Evolutionary conservation across 306 rosid genomes (phyloP).

Genomic region (Medicago truncatula): DNA sequence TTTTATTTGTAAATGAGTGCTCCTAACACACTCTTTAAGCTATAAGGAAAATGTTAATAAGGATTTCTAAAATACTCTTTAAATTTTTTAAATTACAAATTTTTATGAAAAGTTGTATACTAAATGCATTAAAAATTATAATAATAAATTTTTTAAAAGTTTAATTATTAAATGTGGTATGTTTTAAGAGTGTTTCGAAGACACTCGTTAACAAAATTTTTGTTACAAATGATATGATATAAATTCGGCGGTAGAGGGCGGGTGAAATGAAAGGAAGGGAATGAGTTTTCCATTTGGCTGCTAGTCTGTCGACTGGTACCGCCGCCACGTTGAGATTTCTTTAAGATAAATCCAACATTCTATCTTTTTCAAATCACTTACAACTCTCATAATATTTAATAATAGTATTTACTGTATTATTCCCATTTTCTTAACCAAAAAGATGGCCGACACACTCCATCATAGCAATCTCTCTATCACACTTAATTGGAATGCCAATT

Average conservation of each 20-base stretch:
- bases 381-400: background rate
- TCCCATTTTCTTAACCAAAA: conserved; percentile 26
- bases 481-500: conserved; percentile 22
- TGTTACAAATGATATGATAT: too few species aligned
- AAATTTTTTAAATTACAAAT: too few species aligned
- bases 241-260: background rate
- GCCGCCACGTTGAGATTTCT: conserved; percentile 93
- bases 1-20: too few species aligned
- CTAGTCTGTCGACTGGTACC: conserved; percentile 67
- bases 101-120: too few species aligned
- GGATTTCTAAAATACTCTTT: too few species aligned
- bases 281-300: conserved; percentile 81
- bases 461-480: conserved; percentile 40
- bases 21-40: too few species aligned
- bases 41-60: too few species aligned
- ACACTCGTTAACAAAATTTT: too few species aligned
- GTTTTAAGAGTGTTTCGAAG: too few species aligned
- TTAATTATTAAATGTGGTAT: too few species aligned
- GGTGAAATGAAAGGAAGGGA: conserved; percentile 27
- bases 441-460: conserved; percentile 90
- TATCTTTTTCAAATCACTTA: background rate
- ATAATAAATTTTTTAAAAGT: too few species aligned
- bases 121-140: too few species aligned
- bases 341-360: conserved; percentile 57
- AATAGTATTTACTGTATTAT: background rate